A percentile compares a stretch with the other conserved stretches of the same genome.
Conservation (phyloP, 1,139 yeast species). For the Pichia sp. region DNA sequence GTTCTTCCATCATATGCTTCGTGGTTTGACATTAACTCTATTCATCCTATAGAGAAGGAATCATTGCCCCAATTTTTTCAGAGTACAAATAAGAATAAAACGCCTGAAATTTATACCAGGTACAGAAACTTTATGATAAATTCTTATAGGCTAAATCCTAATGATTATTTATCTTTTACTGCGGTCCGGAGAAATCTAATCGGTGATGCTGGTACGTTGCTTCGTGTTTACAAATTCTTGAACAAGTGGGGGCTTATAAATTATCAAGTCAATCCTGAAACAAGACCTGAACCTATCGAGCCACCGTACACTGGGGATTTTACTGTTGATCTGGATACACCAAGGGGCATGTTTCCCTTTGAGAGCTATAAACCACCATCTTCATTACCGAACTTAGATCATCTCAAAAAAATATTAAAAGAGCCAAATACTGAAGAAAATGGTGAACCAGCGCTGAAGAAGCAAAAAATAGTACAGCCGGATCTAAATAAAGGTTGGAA, state of each 20-base stretch:
- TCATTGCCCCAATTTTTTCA: constrained; percentile 88
- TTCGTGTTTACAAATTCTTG: constrained; percentile 83
- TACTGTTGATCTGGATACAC: constrained; percentile 73
- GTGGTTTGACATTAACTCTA: constrained; percentile 76
- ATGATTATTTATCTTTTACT: constrained; percentile 85
- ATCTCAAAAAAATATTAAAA: constrained; percentile 46
- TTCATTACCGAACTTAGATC: constrained; percentile 47
- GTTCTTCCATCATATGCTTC: constrained; percentile 89
- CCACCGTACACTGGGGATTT: constrained; percentile 70
- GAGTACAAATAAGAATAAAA: constrained; percentile 60
- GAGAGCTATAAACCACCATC: constrained; percentile 63
- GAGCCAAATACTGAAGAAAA: too few species aligned
- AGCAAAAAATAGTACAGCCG: constrained; percentile 34
- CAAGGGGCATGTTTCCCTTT: constrained; percentile 91
- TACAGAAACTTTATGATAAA: constrained; percentile 93
- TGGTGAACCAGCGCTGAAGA: constrained; percentile 30
- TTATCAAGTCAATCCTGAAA: constrained; percentile 75
- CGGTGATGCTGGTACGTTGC: constrained; percentile 92
- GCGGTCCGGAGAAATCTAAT: constrained; percentile 91
- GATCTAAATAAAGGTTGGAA: constrained; percentile 54
- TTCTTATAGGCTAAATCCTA: constrained; percentile 85
- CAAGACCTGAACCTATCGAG: constrained; percentile 59
- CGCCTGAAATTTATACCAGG: constrained; percentile 79
- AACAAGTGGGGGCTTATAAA: constrained; percentile 96
- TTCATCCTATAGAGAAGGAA: constrained; percentile 57